Evolutionary conservation across 2,329 filamentous ascomycete genomes (phyloP), one percentile per base, ranked within the genome.

Genomic region (Lecanicillium sp.): DNA sequence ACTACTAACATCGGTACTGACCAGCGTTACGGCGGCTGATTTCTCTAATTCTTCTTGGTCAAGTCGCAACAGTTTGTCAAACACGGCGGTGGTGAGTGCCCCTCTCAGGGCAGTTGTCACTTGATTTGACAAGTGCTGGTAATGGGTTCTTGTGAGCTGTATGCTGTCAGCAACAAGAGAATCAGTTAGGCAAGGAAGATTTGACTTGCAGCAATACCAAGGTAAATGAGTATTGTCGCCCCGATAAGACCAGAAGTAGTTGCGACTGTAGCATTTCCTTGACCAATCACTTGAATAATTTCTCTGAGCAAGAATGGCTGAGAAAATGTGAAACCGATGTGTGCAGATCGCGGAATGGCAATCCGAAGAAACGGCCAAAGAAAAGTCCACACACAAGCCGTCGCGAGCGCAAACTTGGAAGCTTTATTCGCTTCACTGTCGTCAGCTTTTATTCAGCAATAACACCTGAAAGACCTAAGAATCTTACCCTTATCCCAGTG

Each of bases 251-350:
- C 38, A 13, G 9, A 28, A 5, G 14, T 14, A 12, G 30, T 16
- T 2, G 31, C 17, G 14, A 11, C 31, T 13, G 38, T 27, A 3
- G 32, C 6, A n/a, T 40, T 14, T 3, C 35, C 28, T 2, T 16
- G 27, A 14, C 27, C 32, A 2, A 19, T 15, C 5, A 6, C 31
- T 27, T 3, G 37, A 35, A 40, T 28, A 1, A 40, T n/a, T 15
- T 35, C 18, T 18, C 31, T 32, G 9, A 40, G 13, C 3, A 40
- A 28, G 15, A 40, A 36, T 2, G 28, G 33, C n/a, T 40, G 33
- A n/a, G 32, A 19, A 12, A 40, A 35, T 3, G 2, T 25, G 9
- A 40, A 40, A 3, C 28, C 33, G 7, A 19, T 18, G 5, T 31
- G 4, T 4, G 33, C 14, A 13, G 35, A 20, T 1, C 38, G 27